These are phyloP conservation scores for Parastagonospora nodorum DNA, from an alignment of 2,329 filamentous ascomycete genomes.

Conservation along the genomic window DNA sequence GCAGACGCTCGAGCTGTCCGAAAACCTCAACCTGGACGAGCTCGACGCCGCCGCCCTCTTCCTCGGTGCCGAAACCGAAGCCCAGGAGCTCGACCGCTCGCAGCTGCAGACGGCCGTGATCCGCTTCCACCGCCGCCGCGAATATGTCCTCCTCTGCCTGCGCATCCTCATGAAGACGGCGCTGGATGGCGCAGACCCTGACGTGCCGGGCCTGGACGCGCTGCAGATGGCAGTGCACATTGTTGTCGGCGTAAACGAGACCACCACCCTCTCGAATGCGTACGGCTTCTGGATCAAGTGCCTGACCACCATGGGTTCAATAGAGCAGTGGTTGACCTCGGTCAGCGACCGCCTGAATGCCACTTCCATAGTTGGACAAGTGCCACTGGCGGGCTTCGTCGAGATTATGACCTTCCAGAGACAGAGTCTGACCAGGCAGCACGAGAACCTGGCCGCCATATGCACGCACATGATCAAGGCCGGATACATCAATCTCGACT, in stretches of 20 bases:
- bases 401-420: conserved; percentile 83
- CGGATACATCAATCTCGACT: conserved; percentile 69
- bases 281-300: conserved; percentile 75
- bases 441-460: conserved; percentile 85
- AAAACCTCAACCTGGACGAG: conserved; percentile 90
- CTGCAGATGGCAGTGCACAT: conserved; percentile 36
- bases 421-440: conserved; percentile 81
- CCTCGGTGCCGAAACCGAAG: conserved; percentile 72
- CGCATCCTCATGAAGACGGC: conserved; percentile 76
- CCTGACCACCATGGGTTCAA: conserved; percentile 73
- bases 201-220: conserved; percentile 26
- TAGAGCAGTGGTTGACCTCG: conserved; percentile 76
- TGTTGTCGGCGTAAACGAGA: conserved; percentile 62
- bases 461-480: conserved; percentile 78
- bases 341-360: conserved; percentile 78
- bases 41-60: conserved; percentile 79
- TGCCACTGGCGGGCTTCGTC: conserved; percentile 66
- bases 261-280: conserved; percentile 57
- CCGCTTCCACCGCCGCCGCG: conserved; percentile 83
- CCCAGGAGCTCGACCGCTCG: conserved; percentile 70
- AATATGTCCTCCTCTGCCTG: conserved; percentile 81
- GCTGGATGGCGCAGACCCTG: conserved; percentile 48
- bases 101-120: conserved; percentile 81
- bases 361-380: conserved; percentile 73
- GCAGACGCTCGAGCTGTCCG: conserved; percentile 77